These are phyloP conservation scores for Pythium pectinolyticum DNA, from an alignment of 352 stramenopile genomes.

Conservation along the genomic window DNA sequence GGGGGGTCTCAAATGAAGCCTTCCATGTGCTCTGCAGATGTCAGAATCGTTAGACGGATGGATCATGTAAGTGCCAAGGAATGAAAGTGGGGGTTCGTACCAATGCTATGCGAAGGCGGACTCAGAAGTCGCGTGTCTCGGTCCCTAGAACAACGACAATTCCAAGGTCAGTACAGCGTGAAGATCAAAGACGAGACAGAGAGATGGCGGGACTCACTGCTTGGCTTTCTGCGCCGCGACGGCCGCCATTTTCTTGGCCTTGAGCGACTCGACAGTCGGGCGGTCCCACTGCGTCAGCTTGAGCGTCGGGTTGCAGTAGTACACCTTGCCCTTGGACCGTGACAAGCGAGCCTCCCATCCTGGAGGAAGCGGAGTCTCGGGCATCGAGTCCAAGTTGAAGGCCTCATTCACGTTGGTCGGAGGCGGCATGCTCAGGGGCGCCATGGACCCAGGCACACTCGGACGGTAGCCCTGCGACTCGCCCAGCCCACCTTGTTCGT, in stretches of 20 bases:
- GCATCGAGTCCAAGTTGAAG: conserved; percentile 69
- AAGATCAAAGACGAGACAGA: not conserved
- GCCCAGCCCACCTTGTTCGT: conserved; percentile 32
- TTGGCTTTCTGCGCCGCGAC: conserved; percentile 41
- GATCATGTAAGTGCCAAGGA: too few species aligned
- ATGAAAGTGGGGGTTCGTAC: too few species aligned
- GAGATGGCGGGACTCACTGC: conserved; percentile 29
- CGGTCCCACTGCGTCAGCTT: conserved; percentile 86
- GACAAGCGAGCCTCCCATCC: conserved; percentile 82
- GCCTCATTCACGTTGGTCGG: conserved; percentile 40
- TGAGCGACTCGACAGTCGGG: conserved; percentile 61
- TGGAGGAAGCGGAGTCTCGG: conserved; percentile 51
- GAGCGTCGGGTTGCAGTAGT: conserved; percentile 80
- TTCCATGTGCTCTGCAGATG: conserved; percentile 68
- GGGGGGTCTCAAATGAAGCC: conserved; percentile 64
- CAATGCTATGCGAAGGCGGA: conserved; percentile 27
- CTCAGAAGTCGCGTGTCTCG: conserved; percentile 28
- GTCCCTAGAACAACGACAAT: conserved; percentile 10
- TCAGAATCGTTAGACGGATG: too few species aligned
- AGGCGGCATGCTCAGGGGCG: conserved; percentile 4
- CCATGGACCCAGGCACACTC: conserved; percentile 18
- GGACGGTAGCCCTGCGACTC: conserved; percentile 14
- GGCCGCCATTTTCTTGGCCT: conserved; percentile 54
- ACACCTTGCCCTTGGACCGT: conserved; percentile 82
- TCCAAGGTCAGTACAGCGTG: not conserved